These are phyloP conservation scores for Colletotrichum tabaci DNA, from an alignment of 2,329 filamentous ascomycete genomes.

Conservation along the genomic window DNA sequence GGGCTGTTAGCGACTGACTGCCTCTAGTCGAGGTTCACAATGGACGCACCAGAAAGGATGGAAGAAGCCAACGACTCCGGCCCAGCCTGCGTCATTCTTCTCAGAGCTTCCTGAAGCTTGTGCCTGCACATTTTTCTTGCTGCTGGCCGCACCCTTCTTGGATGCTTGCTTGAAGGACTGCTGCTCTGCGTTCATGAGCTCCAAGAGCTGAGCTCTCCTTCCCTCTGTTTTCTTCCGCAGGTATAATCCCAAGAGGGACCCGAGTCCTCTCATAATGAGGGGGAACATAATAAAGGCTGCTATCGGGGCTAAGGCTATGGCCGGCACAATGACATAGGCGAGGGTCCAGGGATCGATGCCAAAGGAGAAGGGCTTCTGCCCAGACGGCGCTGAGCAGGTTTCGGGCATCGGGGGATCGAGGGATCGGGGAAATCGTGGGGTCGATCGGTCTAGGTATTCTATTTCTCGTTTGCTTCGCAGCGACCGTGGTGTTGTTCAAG, in stretches of 20 bases:
- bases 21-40: not conserved
- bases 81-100: constrained; percentile 76
- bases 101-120: constrained; percentile 24
- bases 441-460: not conserved
- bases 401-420: constrained; percentile 45
- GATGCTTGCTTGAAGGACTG: constrained; percentile 48
- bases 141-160: constrained; percentile 66
- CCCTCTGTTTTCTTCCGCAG: constrained; percentile 75
- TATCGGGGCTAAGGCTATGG: constrained; percentile 44
- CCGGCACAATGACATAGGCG: constrained; percentile 47
- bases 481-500: not conserved
- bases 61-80: constrained; percentile 94
- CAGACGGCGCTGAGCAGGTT: constrained; percentile 49
- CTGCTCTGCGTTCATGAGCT: constrained; percentile 64
- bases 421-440: not conserved
- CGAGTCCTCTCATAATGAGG: constrained; percentile 56
- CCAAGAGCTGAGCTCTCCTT: constrained; percentile 70
- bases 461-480: not conserved
- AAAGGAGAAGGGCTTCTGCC: constrained; percentile 47
- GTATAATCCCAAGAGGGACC: constrained; percentile 70
- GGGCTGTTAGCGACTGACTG: constrained; percentile 31
- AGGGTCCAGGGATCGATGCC: constrained; percentile 49
- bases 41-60: constrained; percentile 90
- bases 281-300: constrained; percentile 53
- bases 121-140: constrained; percentile 75